Percentiles rank a stretch among this genome's conserved stretches.
phyloP scores from a whole-genome alignment of 148 eudicot genomes.

The Cornus suecica region DNA sequence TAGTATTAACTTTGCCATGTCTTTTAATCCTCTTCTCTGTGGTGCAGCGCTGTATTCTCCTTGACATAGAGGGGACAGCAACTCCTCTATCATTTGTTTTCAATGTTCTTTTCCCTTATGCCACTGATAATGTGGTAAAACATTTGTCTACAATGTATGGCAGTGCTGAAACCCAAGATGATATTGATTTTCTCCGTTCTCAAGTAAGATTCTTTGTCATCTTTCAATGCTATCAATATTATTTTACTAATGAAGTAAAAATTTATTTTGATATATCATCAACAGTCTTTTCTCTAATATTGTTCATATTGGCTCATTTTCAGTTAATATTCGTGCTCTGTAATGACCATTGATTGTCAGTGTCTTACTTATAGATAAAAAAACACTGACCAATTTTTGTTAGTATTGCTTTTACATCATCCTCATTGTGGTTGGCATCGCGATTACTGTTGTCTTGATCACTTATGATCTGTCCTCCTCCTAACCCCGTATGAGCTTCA shows the following conservation, averaged over 20 bases:
- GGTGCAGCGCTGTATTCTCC: slow-evolving; percentile 12
- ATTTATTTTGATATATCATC: background rate
- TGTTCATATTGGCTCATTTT: background rate
- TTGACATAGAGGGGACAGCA: slow-evolving; percentile 3
- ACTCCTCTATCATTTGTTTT: slow-evolving; percentile 3
- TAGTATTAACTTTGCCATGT: background rate
- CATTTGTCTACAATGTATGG: slow-evolving; percentile 2
- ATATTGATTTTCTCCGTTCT: slow-evolving; percentile 8
- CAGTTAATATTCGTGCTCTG: background rate
- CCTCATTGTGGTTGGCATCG: no score
- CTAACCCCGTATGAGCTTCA: background rate
- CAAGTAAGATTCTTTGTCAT: background rate
- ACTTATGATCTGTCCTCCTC: no score
- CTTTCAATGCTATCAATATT: background rate
- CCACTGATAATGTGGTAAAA: slow-evolving; percentile 3
- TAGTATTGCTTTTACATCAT: no score
- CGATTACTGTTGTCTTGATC: background rate
- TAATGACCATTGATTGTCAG: no score
- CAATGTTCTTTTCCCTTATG: slow-evolving; percentile 10
- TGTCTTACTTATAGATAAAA: background rate
- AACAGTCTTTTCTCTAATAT: background rate
- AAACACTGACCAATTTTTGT: background rate
- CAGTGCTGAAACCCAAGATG: slow-evolving; percentile 4
- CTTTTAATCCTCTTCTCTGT: background rate
- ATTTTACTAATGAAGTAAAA: background rate